These are phyloP conservation scores for Setaria viridis DNA, from an alignment of 202 grass and related monocot genomes.

Conservation along the genomic window DNA sequence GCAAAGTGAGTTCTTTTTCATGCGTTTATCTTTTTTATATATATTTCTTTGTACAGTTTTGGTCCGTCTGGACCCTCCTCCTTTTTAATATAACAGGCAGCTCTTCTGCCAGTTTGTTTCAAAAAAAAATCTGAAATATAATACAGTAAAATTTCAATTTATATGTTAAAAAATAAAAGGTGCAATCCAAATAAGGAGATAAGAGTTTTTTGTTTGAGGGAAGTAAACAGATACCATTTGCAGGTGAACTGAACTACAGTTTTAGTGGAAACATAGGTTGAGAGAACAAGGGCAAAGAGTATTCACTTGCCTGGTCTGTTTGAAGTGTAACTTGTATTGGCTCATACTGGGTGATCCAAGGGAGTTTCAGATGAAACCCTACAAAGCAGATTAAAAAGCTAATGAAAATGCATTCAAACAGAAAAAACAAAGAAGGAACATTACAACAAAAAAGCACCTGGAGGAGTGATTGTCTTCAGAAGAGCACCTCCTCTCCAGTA, in stretches of 20 bases:
- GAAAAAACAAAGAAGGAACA: not conserved
- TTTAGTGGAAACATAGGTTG: conserved; percentile 19
- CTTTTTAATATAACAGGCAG: too few relatives aligned
- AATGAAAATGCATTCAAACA: conserved; percentile 7
- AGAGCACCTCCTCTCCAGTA: conserved; percentile 99
- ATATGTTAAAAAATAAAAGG: conserved; percentile 16
- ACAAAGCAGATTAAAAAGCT: conserved; percentile 33
- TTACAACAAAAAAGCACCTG: conserved; percentile 59
- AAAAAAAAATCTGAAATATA: not conserved
- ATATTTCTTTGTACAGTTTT: too few relatives aligned
- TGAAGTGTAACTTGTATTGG: conserved; percentile 98
- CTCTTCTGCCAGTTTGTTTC: too few relatives aligned
- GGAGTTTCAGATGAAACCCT: conserved; percentile 98
- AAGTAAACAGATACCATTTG: not conserved
- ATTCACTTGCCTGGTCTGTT: conserved; percentile 83
- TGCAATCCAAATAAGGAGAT: conserved; percentile 16
- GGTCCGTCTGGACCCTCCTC: too few relatives aligned
- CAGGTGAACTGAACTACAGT: conserved; percentile 22
- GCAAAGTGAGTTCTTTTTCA: not conserved
- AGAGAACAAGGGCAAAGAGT: conserved; percentile 20
- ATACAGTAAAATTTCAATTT: conserved; percentile 7
- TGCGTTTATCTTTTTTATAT: too few relatives aligned
- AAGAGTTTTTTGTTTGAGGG: not conserved
- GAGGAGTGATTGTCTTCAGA: conserved; percentile 85
- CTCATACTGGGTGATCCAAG: conserved; percentile 89